Evolutionary conservation across 2,329 filamentous ascomycete genomes (phyloP).

Genomic region (Pseudocercospora vitis): DNA sequence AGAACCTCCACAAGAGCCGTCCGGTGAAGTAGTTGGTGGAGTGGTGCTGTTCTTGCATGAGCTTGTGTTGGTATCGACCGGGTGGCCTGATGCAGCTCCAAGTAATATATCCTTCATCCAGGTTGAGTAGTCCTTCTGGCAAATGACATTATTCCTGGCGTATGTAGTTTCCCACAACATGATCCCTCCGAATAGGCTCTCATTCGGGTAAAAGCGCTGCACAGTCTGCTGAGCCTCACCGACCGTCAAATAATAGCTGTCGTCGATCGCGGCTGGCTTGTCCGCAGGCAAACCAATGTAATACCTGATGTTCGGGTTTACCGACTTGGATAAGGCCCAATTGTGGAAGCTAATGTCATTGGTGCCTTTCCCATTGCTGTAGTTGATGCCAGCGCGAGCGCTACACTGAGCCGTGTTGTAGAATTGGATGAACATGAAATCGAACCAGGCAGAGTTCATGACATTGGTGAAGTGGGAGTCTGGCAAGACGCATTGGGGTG

Average conservation of each 20-base stretch:
- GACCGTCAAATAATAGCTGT: constrained; percentile 48
- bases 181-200: constrained; percentile 55
- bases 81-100: constrained; percentile 1
- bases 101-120: constrained; percentile 51
- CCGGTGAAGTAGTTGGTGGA: not conserved
- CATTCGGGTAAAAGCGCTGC: constrained; percentile 40
- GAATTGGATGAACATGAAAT: constrained; percentile 50
- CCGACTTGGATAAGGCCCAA: constrained; percentile 46
- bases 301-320: constrained; percentile 49
- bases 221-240: constrained; percentile 49
- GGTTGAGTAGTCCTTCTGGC: constrained; percentile 47
- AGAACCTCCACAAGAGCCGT: not conserved
- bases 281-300: constrained; percentile 52
- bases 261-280: constrained; percentile 34
- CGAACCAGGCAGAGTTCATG: constrained; percentile 44
- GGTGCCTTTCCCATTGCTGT: constrained; percentile 34
- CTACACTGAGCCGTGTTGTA: constrained; percentile 52
- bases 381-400: constrained; percentile 45
- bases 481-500: constrained; percentile 50
- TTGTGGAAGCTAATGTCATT: constrained; percentile 29
- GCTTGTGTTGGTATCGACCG: constrained; percentile 4
- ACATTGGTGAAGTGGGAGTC: constrained; percentile 44
- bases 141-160: constrained; percentile 37
- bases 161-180: constrained; percentile 61
- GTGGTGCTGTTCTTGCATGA: not conserved